phyloP scores from a whole-genome alignment of 1,284 basidiomycete genomes.

The Coniferiporia sulphurascens region DNA sequence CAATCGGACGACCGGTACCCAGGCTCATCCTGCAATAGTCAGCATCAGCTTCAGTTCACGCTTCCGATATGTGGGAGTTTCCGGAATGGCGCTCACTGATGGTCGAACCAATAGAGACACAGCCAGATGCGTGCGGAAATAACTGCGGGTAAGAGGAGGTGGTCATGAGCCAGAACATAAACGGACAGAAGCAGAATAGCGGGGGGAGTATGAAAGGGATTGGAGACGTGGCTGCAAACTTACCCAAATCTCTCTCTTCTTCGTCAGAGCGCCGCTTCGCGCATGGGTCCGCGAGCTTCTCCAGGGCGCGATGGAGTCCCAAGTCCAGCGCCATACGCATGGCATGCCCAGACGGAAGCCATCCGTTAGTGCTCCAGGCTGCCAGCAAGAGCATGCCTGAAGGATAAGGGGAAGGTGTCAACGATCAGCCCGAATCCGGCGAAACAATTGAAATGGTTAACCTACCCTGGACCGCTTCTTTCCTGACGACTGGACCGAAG shows the following conservation, averaged over 20 bases:
- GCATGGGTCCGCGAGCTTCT: constrained; percentile 78
- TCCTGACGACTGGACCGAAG: constrained; percentile 87
- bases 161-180: constrained; percentile 20
- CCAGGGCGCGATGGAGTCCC: constrained; percentile 83
- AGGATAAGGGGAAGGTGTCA: constrained; percentile 7
- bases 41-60: neutral
- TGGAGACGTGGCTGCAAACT: constrained; percentile 21
- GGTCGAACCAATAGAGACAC: constrained; percentile 91
- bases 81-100: constrained; percentile 54
- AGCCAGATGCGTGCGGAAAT: constrained; percentile 92
- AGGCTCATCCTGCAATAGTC: constrained; percentile 71
- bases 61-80: constrained; percentile 2
- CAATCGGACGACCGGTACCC: constrained; percentile 85
- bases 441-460: constrained; percentile 18
- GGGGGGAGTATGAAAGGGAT: neutral
- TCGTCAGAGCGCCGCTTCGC: constrained; percentile 68
- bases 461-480: constrained; percentile 88
- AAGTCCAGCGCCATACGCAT: constrained; percentile 94
- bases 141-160: constrained; percentile 42
- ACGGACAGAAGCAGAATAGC: neutral
- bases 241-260: constrained; percentile 84
- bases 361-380: constrained; percentile 91
- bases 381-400: constrained; percentile 85
- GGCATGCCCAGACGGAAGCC: constrained; percentile 89
- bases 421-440: neutral